A percentile compares a stretch with the other conserved stretches of the same genome.
phyloP scores from a whole-genome alignment of 441 rosid species.

The Euphorbia neoarborescens region DNA sequence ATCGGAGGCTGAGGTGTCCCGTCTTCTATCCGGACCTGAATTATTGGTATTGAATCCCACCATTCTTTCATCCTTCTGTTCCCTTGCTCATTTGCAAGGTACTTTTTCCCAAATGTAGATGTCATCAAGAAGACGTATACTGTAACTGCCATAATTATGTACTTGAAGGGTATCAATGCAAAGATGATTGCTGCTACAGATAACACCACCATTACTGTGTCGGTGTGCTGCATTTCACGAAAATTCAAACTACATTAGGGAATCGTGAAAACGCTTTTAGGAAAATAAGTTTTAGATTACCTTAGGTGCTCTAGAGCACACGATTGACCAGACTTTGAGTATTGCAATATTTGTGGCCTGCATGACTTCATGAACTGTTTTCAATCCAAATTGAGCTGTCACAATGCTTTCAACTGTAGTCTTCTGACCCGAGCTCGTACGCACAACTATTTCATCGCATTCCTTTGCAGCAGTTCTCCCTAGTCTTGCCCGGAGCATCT shows the following conservation, averaged over 20 bases:
- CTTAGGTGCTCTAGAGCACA: slow-evolving; percentile 51
- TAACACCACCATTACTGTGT: slow-evolving; percentile 40
- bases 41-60: slow-evolving; percentile 89
- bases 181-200: slow-evolving; percentile 38
- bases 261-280: background rate
- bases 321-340: slow-evolving; percentile 60
- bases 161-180: slow-evolving; percentile 52
- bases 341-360: slow-evolving; percentile 52
- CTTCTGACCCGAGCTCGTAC: slow-evolving; percentile 51
- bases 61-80: slow-evolving; percentile 65
- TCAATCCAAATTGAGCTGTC: slow-evolving; percentile 62
- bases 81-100: slow-evolving; percentile 37
- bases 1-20: slow-evolving; percentile 15
- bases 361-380: slow-evolving; percentile 45
- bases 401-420: slow-evolving; percentile 63
- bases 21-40: slow-evolving; percentile 46
- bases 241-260: background rate
- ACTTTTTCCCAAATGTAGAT: slow-evolving; percentile 45
- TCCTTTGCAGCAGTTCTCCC: slow-evolving; percentile 23
- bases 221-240: slow-evolving; percentile 52
- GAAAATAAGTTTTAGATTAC: slow-evolving; percentile 24
- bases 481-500: slow-evolving; percentile 50
- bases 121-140: slow-evolving; percentile 34
- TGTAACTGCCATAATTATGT: slow-evolving; percentile 32
- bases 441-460: slow-evolving; percentile 51